Base-by-base conservation (phyloP, 1,284 basidiomycete genomes). In the Cryptococcus floricola region DNA sequence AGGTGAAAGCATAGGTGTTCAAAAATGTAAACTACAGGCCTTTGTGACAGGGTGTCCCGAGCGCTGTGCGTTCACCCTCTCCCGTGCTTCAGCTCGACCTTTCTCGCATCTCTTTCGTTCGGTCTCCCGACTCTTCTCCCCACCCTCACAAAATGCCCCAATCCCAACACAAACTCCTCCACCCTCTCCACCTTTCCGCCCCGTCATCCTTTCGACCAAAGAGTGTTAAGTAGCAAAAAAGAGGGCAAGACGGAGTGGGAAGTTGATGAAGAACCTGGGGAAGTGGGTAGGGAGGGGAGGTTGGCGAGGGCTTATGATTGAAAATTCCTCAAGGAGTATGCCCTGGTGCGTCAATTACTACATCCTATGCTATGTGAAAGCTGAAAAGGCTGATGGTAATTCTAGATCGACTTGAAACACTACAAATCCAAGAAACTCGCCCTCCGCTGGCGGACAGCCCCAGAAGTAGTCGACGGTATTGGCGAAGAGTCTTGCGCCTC, bases 361-460 rank as follows among this genome's bases (percentile, higher is more conserved):
- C 18, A 37, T n/a, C 16, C 23, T 14, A 31, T 25, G n/a, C 18
- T 51, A 14, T 57, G 5, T 19, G 5, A 37, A 34, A n/a, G 23
- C 10, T 13, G 27, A 49, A 9, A 16, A 28, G 19, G 5, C 23
- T 54, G 14, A 8, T 34, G 16, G n/a, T 23, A 50, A 27, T 7
- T 31, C 34, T 53, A 74, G 73, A 91, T 92, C 70, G 90, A 96
- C 76, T 78, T 96, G 60, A 95, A 95, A 77, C 92, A 95, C 71
- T 95, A 88, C 81, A 94, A 92, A 77, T 86, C 87, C 0, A 89
- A 90, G n/a, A 87, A 87, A 85, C 87, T 96, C 70, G 85, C 91
- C 0, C 79, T 96, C 5, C 85, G 93, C 5, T 97, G 93, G 92
- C 82, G 92, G 37, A 92, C 91, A 0, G 91, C 94, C 67, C 78